These are phyloP conservation scores for Ceriops decandra DNA, from an alignment of 345 rosid species.

Conservation along the genomic window DNA sequence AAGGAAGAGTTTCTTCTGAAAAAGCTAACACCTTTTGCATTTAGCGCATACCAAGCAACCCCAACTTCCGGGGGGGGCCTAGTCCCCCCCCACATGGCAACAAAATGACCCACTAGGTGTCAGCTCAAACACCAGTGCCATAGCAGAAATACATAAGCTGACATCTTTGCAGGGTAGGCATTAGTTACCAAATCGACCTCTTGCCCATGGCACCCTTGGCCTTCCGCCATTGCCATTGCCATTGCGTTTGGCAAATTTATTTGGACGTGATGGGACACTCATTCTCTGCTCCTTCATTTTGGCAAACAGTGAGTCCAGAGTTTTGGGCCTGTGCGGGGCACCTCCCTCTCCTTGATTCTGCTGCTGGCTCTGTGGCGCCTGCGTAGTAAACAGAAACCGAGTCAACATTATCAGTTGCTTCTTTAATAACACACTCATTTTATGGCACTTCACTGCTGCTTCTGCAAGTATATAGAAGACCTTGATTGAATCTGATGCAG, in stretches of 20 bases:
- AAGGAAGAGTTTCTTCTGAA: too few relatives aligned
- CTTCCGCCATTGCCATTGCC: constrained; percentile 13
- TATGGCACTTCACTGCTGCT: too few relatives aligned
- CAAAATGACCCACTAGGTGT: neutral
- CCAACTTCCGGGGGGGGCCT: too few relatives aligned
- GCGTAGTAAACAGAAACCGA: neutral
- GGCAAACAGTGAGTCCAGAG: constrained; percentile 85
- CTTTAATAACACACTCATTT: too few relatives aligned
- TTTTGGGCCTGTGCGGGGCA: constrained; percentile 55
- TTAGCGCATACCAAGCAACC: too few relatives aligned
- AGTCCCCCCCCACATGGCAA: too few relatives aligned
- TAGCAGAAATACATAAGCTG: neutral
- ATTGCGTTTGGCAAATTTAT: constrained; percentile 27
- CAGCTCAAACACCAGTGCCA: neutral
- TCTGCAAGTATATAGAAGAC: too few relatives aligned
- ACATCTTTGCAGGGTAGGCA: neutral
- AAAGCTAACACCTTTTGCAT: too few relatives aligned
- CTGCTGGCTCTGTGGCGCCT: constrained; percentile 18
- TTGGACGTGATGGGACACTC: constrained; percentile 28
- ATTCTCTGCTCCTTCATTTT: constrained; percentile 81
- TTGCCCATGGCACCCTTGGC: constrained; percentile 50
- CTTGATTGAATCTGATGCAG: too few relatives aligned
- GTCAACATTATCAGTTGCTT: neutral
- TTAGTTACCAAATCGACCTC: constrained; percentile 52
- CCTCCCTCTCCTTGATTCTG: constrained; percentile 33